Evolutionary conservation across 352 stramenopile genomes (phyloP).

Genomic region (Globisporangium okanoganense): DNA sequence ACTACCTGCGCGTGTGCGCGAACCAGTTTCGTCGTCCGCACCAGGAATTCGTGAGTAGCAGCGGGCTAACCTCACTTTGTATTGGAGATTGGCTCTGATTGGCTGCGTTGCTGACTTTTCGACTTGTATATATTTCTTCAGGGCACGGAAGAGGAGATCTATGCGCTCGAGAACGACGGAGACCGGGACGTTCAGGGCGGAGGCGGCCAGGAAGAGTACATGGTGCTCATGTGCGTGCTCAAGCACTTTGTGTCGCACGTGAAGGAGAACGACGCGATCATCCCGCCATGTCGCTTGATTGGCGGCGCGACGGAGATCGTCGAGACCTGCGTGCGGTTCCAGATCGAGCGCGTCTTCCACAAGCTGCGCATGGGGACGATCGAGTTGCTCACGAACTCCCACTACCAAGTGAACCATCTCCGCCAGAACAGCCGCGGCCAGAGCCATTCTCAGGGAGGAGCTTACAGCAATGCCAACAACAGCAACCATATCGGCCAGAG

Average conservation of each 20-base stretch:
- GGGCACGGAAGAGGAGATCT: conserved; percentile 47
- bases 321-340: conserved; percentile 66
- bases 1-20: conserved; percentile 50
- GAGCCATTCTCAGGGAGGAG: conserved; percentile 12
- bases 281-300: conserved; percentile 53
- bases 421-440: conserved; percentile 30
- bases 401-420: conserved; percentile 41
- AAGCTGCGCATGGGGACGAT: conserved; percentile 55
- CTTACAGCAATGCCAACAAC: neutral
- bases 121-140: conserved; percentile 18
- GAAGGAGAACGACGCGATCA: conserved; percentile 44
- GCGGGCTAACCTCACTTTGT: neutral
- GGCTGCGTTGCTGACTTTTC: neutral
- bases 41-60: conserved; percentile 59
- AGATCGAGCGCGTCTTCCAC: conserved; percentile 73
- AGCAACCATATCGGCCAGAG: conserved; percentile 25
- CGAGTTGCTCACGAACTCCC: conserved; percentile 46
- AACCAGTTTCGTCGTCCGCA: conserved; percentile 52
- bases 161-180: conserved; percentile 20
- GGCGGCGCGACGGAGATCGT: conserved; percentile 46
- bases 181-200: conserved; percentile 19
- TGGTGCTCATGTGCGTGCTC: conserved; percentile 80
- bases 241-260: conserved; percentile 71
- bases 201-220: conserved; percentile 52
- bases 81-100: neutral